phyloP scores from a whole-genome alignment of 2,329 filamentous ascomycete genomes.

The Graphilbum fragrans region DNA sequence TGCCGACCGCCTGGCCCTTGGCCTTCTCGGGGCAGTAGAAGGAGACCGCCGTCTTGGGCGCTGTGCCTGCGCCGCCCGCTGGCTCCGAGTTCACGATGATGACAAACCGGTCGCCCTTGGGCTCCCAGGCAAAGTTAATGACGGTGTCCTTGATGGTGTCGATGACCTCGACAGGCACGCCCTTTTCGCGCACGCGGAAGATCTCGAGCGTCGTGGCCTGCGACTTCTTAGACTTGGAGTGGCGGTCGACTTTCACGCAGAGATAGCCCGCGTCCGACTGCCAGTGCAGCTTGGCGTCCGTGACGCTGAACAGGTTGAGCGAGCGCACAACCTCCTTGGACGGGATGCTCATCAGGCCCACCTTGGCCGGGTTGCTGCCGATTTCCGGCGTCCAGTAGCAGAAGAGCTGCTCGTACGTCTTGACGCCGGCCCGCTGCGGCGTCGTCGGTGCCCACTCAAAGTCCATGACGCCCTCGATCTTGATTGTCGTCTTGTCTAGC shows the following conservation, averaged over 20 bases:
- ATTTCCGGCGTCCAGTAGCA: slow-evolving; percentile 99
- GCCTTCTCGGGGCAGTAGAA: slow-evolving; percentile 97
- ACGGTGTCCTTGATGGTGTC: slow-evolving; percentile 97
- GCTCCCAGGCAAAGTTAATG: slow-evolving; percentile 99
- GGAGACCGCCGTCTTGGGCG: slow-evolving; percentile 85
- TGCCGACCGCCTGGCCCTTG: slow-evolving; percentile 70
- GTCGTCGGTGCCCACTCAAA: slow-evolving; percentile 94
- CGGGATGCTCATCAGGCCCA: slow-evolving; percentile 90
- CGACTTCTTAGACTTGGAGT: slow-evolving; percentile 98
- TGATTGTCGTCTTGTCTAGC: slow-evolving; percentile 81
- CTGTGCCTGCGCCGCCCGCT: slow-evolving; percentile 62
- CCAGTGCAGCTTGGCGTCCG: slow-evolving; percentile 97
- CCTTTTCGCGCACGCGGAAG: slow-evolving; percentile 95
- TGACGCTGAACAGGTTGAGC: slow-evolving; percentile 94
- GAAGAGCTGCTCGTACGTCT: slow-evolving; percentile 88
- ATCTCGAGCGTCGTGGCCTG: slow-evolving; percentile 95
- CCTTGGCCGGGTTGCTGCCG: slow-evolving; percentile 94
- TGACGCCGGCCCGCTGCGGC: slow-evolving; percentile 70
- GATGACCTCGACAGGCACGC: slow-evolving; percentile 94
- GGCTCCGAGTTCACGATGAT: slow-evolving; percentile 91
- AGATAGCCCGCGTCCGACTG: slow-evolving; percentile 89
- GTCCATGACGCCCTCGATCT: slow-evolving; percentile 92
- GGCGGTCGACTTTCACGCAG: slow-evolving; percentile 96
- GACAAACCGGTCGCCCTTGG: slow-evolving; percentile 93
- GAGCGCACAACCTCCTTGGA: slow-evolving; percentile 90